Base-by-base conservation (phyloP, 805 yeast genomes). In the Yarrowia divulgata region DNA sequence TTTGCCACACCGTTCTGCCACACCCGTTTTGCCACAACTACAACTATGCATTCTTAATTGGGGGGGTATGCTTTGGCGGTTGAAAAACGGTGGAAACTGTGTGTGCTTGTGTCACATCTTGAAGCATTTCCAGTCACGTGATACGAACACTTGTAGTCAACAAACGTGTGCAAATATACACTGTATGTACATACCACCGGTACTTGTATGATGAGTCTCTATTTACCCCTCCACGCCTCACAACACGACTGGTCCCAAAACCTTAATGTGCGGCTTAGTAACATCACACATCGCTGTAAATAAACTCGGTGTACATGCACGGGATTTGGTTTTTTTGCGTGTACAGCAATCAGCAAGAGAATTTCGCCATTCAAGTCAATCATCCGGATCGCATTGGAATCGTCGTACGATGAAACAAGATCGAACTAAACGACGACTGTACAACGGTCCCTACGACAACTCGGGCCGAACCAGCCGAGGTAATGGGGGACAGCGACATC, bases 341-440 rank as follows among this genome's bases (percentile, higher is more conserved):
- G n/a, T 18, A 52, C 57, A 52, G 57, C 57, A 52, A 52, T 35
- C 29, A 39, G 62, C 46, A 57, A 55, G 9, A 40, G 37, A 42
- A 32, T n/a, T 10, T 18, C 39, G 46, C 12, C 13, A 23, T 14
- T 13, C 19, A 46, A 39, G 18, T 54, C 60, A 54, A 54, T 37
- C 60, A 10, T 35, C 60, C 12, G 42, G 34, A 54, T 54, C 60
- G 48, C 34, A 13, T 13, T 23, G 43, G 29, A 18, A 54, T 19
- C 29, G 42, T 54, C 18, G 57, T 1, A 42, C 50, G 40, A 58
- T 58, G 66, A 58, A 58, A 14, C 50, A 43, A 40, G 66, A 58
- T 43, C 66, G 66, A 58, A 43, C 50, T 8, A 58, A 58, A 29
- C 49, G 66, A 32, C 40, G 42, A 8, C 66, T 43, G 39, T 58